Conservation (phyloP, 1,139 yeast species). For the Yamadazyma blattariae region DNA sequence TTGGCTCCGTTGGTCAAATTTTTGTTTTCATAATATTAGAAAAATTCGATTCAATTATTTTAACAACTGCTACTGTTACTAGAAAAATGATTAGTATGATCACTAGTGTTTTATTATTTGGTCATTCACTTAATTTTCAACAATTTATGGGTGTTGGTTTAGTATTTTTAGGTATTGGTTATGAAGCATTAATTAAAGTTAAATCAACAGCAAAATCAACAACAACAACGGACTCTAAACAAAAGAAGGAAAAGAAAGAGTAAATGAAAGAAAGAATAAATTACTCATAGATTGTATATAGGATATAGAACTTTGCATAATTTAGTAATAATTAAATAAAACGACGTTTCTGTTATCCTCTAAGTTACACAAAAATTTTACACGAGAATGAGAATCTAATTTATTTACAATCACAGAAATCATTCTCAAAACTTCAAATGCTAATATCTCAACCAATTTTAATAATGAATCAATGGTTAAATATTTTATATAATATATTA, state of each 20-base stretch:
- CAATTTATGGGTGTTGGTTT: constrained; percentile 80
- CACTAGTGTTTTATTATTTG: constrained; percentile 80
- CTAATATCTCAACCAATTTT: constrained; percentile 22
- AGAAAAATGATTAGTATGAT: constrained; percentile 96
- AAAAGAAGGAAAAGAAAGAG: background rate
- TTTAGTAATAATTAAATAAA: background rate
- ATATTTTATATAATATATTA: constrained; percentile 21
- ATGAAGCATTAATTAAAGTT: constrained; percentile 24
- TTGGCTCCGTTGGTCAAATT: constrained; percentile 91
- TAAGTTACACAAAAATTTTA: no score
- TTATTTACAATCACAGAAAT: no score
- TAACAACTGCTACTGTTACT: constrained; percentile 93
- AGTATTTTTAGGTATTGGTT: constrained; percentile 71
- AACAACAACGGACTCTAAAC: background rate
- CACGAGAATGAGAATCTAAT: no score
- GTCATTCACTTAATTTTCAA: constrained; percentile 56
- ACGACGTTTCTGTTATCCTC: no score
- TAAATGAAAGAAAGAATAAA: background rate
- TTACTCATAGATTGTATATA: background rate
- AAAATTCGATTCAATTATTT: constrained; percentile 75
- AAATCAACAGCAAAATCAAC: constrained; percentile 1
- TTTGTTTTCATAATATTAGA: constrained; percentile 85
- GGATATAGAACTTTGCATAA: background rate
- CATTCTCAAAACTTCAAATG: constrained; percentile 11
- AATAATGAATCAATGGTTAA: constrained; percentile 17